Percentiles rank a stretch among this genome's conserved stretches.
Evolutionary conservation across 140 eudicot genomes (phyloP).

Genomic region (Stevia rebaudiana): DNA sequence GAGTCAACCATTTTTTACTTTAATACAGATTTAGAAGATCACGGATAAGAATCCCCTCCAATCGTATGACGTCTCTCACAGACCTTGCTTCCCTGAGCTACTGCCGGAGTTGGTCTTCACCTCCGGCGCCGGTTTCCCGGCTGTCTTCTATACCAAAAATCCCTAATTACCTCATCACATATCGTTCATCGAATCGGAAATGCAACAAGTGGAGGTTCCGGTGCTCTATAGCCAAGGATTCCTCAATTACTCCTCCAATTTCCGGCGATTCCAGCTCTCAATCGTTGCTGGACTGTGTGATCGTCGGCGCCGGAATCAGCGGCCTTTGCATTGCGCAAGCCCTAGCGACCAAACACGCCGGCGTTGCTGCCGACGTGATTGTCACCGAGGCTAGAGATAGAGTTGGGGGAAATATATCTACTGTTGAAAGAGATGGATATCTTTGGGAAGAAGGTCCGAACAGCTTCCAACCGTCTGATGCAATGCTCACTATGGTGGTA

Average conservation of each 20-base stretch:
- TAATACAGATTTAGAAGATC: background rate
- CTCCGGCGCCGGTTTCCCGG: slow-evolving; percentile 13
- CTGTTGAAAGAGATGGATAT: slow-evolving; percentile 73
- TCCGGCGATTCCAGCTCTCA: slow-evolving; percentile 15
- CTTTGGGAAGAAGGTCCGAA: slow-evolving; percentile 97
- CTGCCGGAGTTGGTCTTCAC: slow-evolving; percentile 7
- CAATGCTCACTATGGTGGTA: slow-evolving; percentile 84
- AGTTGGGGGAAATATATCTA: slow-evolving; percentile 77
- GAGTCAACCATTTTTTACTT: too few relatives aligned
- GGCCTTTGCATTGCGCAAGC: slow-evolving; percentile 92
- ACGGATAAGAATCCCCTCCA: slow-evolving; percentile 4
- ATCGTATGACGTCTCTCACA: slow-evolving; percentile 27
- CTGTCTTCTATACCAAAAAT: background rate
- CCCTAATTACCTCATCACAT: slow-evolving; percentile 5
- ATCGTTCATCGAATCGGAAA: background rate
- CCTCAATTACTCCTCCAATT: slow-evolving; percentile 30
- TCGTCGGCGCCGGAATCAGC: slow-evolving; percentile 82
- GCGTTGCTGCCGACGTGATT: slow-evolving; percentile 30
- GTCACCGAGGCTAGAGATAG: slow-evolving; percentile 82
- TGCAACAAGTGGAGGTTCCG: slow-evolving; percentile 12
- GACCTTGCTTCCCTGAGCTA: slow-evolving; percentile 10
- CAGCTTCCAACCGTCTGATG: slow-evolving; percentile 88
- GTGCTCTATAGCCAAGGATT: slow-evolving; percentile 38
- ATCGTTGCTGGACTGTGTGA: slow-evolving; percentile 54
- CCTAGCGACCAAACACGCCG: slow-evolving; percentile 51